Base-by-base conservation (phyloP, 2,329 filamentous ascomycete genomes). In the Claviceps sorghi region DNA sequence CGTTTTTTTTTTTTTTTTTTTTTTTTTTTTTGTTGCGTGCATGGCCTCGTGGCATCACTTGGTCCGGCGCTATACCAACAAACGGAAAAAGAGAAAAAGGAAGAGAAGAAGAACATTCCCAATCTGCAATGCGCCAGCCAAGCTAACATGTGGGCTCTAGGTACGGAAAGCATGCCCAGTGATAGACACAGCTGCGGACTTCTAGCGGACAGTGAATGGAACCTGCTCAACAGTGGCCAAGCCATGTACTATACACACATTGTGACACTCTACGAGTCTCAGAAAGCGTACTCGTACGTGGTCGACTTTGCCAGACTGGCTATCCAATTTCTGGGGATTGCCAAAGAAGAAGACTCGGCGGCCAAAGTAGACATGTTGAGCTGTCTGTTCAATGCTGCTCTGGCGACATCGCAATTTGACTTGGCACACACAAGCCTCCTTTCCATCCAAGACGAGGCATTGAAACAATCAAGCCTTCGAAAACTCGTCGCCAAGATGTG, bases 211-310 rank as follows among this genome's bases (percentile, higher is more conserved):
- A 80, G 83, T 2, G 88, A 95, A 58, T 84, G 83, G 74, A 78
- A 76, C 36, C 67, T 80, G 6, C 66, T 84, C 26, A 78, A 89
- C 62, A 79, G 80, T 52, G 93, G 91, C 1, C 75, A 90, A 42
- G 78, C 88, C 5, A 82, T 79, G 56, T 98, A 96, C 69, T 94
- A 94, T 66, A 81, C 84, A 43, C 93, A 98, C 65, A 79, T 97
- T 49, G 78, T 90, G 13, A 76, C 80, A 21, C 75, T 98, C 1
- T 97, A 86, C 62, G 90, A 96, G 64, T 79, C 79, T 59, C 78
- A 80, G 44, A 85, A 83, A 58, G 82, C 84, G 0, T 87, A 86
- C 65, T 85, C 86, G 1, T 86, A 85, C 61, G 87, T 94, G 42
- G 79, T 88, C 6, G 87, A 95, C 58, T 96, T 95, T 71, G 83